Evolutionary conservation across 2,329 filamentous ascomycete genomes (phyloP).

Genomic region (Myriosclerotinia scirpicola): DNA sequence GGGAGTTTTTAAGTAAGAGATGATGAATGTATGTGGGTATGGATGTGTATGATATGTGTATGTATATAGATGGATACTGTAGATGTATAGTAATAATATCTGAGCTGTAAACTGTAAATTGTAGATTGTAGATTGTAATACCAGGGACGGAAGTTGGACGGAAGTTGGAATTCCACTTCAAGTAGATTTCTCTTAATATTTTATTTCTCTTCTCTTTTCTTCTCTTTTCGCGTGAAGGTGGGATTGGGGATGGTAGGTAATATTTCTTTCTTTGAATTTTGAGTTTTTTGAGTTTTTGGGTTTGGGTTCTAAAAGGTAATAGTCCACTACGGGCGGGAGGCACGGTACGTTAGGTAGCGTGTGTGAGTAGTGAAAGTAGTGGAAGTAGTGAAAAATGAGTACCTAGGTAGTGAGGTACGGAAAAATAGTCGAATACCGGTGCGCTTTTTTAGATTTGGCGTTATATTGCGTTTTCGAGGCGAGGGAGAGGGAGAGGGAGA

Average conservation of each 20-base stretch:
- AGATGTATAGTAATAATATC: too few relatives aligned
- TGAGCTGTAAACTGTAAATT: too few relatives aligned
- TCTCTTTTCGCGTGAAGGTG: constrained; percentile 11
- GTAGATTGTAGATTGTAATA: neutral
- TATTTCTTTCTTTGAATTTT: too few relatives aligned
- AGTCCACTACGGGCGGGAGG: constrained; percentile 3
- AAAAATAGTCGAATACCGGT: neutral
- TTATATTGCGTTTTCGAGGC: neutral
- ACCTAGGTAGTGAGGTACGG: neutral
- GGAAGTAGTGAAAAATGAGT: neutral
- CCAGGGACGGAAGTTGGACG: neutral
- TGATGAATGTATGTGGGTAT: neutral
- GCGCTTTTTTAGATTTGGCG: neutral
- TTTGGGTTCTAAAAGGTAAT: neutral
- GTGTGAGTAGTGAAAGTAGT: too few relatives aligned
- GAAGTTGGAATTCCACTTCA: neutral
- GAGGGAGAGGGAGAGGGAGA: too few relatives aligned
- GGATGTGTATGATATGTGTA: too few relatives aligned
- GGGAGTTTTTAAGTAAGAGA: neutral
- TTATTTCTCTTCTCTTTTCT: too few relatives aligned
- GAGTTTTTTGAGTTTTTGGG: neutral
- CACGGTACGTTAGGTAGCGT: constrained; percentile 11
- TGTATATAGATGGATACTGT: too few relatives aligned
- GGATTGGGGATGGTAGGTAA: neutral
- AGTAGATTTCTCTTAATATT: neutral